Evolutionary conservation across 108 stramenopile species (phyloP), one percentile per base, ranked within the genome.

Genomic region (Skeletonema costatum): DNA sequence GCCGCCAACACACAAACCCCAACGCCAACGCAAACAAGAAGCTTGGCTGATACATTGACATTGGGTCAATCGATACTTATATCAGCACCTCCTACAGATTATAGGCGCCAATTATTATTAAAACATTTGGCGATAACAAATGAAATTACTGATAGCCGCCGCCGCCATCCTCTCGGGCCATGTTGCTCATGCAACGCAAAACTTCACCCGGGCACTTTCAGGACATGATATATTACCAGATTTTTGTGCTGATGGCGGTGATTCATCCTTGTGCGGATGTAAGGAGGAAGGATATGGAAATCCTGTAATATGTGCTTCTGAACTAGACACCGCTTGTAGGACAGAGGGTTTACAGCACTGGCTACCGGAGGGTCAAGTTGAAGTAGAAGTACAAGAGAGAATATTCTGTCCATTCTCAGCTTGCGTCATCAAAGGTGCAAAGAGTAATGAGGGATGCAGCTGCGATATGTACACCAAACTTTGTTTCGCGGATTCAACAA

Each of bases 371-470:
- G 13, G 8, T 42, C 29, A 61, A 5, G 14, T 41, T 13, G 13
- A 1, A 7, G 17, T 36, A 9, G 13, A 1, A 7, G 17, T 36
- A 9, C 41, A 62, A 12, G 38, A 71, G 38, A 9, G 29, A 16
- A 29, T 71, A 13, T 61, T 61, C 14, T 71, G 70, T 32, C 60
- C 60, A 33, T 61, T 44, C 21, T 60, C 59, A 16, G 39, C 38
- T 21, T 71, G 41, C 44, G 12, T 61, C 19, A 12, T 44, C 11
- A 31, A 25, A 5, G 41, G 39, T 16, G 3, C 2, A 3, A 16
- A 46, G 16, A 46, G 44, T 41, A 3, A 36, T 2, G 65, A 66
- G 39, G 21, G 25, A 44, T 60, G 69, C 21, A 21, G 36, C 38
- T 46, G 69, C 32, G 69, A 60, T 19, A 11, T 53, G 3, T 70